These are phyloP conservation scores for Linderniella brevidens DNA, from an alignment of 257 asterid genomes.

Conservation along the genomic window DNA sequence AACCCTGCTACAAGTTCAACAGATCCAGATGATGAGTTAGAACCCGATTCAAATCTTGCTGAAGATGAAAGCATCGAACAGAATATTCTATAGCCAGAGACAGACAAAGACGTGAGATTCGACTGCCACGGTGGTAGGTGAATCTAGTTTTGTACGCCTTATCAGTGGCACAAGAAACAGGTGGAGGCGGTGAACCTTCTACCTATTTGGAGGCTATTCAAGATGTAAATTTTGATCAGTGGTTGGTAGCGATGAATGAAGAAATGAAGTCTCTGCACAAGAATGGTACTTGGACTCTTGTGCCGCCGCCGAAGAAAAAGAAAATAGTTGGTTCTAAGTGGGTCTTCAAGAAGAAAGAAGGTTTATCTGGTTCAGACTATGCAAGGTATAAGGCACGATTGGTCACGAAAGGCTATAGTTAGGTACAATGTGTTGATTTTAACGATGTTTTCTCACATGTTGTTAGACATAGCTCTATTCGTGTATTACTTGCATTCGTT, in stretches of 20 bases:
- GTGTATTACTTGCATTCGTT: not conserved
- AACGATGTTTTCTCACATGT: not conserved
- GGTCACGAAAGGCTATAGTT: not conserved
- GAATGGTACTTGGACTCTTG: not conserved
- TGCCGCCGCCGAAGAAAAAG: not conserved
- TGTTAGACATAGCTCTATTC: not conserved
- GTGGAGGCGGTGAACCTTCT: not conserved
- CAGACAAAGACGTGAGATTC: not conserved
- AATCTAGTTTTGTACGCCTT: not conserved
- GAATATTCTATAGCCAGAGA: not conserved
- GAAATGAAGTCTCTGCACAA: not conserved
- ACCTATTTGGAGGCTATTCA: not conserved
- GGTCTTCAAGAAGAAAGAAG: conserved; percentile 1
- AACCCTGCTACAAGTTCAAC: not conserved
- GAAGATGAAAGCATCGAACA: too few relatives aligned
- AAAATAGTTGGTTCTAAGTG: not conserved
- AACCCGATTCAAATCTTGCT: too few relatives aligned
- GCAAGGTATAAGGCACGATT: not conserved
- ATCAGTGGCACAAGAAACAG: not conserved
- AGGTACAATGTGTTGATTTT: not conserved
- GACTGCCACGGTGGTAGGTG: not conserved
- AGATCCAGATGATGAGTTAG: not conserved
- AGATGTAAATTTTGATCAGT: not conserved
- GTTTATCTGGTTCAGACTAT: not conserved
- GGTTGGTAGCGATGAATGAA: not conserved